Base-by-base conservation (phyloP, 768 basidiomycete species). In the Leccinum subtestaceum region DNA sequence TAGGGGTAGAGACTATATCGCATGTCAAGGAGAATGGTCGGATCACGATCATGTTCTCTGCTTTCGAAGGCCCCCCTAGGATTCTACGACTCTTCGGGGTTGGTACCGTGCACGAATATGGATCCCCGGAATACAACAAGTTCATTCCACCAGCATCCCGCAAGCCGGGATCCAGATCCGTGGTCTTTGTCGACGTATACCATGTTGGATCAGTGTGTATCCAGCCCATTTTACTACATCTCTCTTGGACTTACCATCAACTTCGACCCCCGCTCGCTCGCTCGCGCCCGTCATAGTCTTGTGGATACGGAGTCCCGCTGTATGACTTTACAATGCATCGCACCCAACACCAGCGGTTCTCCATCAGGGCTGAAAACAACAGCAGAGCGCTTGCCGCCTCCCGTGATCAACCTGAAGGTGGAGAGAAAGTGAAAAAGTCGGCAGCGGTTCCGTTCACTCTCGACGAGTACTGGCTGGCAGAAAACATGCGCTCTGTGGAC, bases 11-110 rank as follows among this genome's bases (percentile, higher is more conserved):
- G 67, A 86, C 84, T 0, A 80, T 85, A 54, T 77, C 86, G 2
- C 87, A 88, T 62, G 17, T 87, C 17, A 75, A 80, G 13, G 86
- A 88, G 61, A 88, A 88, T 63, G 81, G 83, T 1, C 74, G 87
- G 6, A 80, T 88, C 47, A 87, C 86, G 0, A 70, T 88, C 61
- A 69, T 87, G 71, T 86, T 88, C 71, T 76, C 71, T 62, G 84
- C 85, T 0, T 85, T 88, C 57, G 78, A 85, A 21, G 85, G 85
- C 2, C 80, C 85, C 0, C 85, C 86, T 0, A 78, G 79, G 50
- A 84, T 87, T 57, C 58, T 78, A 25, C 76, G 86, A 40, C 74
- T 88, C 7, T 88, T 81, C 56, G 86, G 86, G 3, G 77, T 67
- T 65, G 88, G 86, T 3, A 80, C 78, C 3, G 80, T 81, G 6